Evolutionary conservation across 2,329 filamentous ascomycete species (phyloP), one percentile per base, ranked within the genome.

Genomic region (Fusarium sp.): DNA sequence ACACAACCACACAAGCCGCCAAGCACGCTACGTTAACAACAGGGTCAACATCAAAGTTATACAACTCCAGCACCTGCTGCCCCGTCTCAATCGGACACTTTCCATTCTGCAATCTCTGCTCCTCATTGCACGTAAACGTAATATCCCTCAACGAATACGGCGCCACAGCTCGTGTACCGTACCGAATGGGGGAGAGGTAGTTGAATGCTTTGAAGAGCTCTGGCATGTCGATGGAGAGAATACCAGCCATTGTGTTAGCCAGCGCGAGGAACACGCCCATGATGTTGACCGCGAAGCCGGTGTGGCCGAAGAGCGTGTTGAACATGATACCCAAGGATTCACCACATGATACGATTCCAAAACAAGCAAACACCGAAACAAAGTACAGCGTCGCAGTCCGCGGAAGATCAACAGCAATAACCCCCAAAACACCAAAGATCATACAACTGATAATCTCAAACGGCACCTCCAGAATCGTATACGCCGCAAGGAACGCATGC

Each of bases 291-390:
- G 92, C 92, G 79, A 95, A 95, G 4, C 93, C 93, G 0, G 92
- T 93, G 78, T 95, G 92, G 12, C 80, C 81, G 79, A 94, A 93
- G 13, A 95, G 82, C 1, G 92, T 94, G 82, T 94, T 94, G 85
- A 95, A 95, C 83, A 94, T 90, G 78, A 95, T 94, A 2, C 93
- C 93, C 2, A 95, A 78, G 60, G 90, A 92, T 83, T 95, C 93
- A 32, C 93, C 93, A 76, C 92, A 94, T 60, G 86, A 91, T 21
- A 94, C 91, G 61, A 95, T 89, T 73, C 90, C 92, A 77, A 95
- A 94, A 71, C 90, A 90, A 73, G 91, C 89, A 81, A 92, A 93
- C 5, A 89, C 86, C 58, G 88, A 85, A 46, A 92, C 87, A 75
- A 94, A 93, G 80, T 92, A 93, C 80, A 93, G 89, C 67, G 86